Base-by-base conservation (phyloP, 2,329 filamentous ascomycete species). In the Cladophialophora immunda region DNA sequence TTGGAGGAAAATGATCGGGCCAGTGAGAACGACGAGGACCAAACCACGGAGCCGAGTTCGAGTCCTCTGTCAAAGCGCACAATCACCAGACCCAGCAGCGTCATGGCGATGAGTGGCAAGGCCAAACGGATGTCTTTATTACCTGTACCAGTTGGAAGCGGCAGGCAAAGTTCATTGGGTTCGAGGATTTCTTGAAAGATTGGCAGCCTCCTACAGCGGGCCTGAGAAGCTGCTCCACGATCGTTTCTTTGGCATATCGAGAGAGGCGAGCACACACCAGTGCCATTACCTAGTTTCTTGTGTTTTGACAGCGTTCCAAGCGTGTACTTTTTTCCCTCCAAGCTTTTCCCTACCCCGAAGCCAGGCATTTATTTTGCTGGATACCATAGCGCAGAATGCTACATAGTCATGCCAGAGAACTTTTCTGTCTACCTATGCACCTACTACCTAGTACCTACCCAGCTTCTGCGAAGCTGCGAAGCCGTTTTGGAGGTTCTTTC, bases 111-210 rank as follows among this genome's bases (percentile, higher is more conserved):
- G 65, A 70, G 64, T 30, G 71, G 70, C 22, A 73, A 73, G 58
- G 61, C 68, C 30, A 68, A 70, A 58, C 71, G 72, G 25, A 69
- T 74, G 72, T 69, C 72, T 25, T 67, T 72, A 29, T 58, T 74
- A 22, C 72, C 72, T 19, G 66, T 72, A 9, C 68, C 68, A 8
- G 61, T 64, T 22, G 68, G 66, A 17, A 68, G 60, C 50, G 68
- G 68, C 52, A 66, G 68, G 47, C 68, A 70, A 54, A 70, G 68
- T 67, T 70, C 68, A 34, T 32, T 70, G 30, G 68, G 68, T 29
- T 58, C 60, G 32, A 66, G 68, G 29, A 66, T 70, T 34, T 66
- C 62, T 62, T 61, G 30, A 61, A 54, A 55, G 57, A 55, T n/a
- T 30, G 52, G 50, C 58, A 62, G 52, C 67, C 64, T 68, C 61